Conservation (phyloP, 1,284 basidiomycete genomes). For the Trichosporon asahii region DNA sequence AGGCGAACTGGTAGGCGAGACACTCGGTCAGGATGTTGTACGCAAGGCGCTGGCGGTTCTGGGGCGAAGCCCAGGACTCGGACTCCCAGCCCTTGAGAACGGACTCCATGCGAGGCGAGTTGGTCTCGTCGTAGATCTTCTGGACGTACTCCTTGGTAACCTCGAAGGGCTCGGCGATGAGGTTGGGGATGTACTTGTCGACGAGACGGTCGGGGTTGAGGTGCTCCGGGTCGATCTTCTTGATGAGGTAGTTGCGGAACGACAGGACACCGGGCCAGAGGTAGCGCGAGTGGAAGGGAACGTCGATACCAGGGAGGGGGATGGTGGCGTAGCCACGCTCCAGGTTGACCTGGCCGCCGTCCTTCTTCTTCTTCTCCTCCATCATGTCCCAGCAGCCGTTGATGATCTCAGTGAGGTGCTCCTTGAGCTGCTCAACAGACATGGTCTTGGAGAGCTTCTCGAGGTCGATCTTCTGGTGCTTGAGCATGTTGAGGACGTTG, state of each 20-base stretch:
- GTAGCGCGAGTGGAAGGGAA: conserved; percentile 96
- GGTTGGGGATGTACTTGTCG: conserved; percentile 94
- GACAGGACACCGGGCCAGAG: conserved; percentile 97
- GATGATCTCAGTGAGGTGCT: conserved; percentile 81
- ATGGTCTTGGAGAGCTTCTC: conserved; percentile 65
- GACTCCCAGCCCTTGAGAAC: conserved; percentile 90
- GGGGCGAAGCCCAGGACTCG: conserved; percentile 77
- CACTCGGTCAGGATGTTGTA: conserved; percentile 95
- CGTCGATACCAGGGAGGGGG: conserved; percentile 94
- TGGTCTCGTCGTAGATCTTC: conserved; percentile 90
- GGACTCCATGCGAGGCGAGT: conserved; percentile 87
- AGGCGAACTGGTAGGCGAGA: conserved; percentile 86
- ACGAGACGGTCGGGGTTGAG: conserved; percentile 89
- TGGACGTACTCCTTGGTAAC: conserved; percentile 87
- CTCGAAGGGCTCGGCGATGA: conserved; percentile 91
- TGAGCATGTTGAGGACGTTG: conserved; percentile 94
- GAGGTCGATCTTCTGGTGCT: conserved; percentile 94
- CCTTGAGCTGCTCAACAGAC: conserved; percentile 50
- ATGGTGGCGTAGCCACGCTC: conserved; percentile 96
- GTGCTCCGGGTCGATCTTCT: conserved; percentile 90
- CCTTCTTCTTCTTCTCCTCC: conserved; percentile 67
- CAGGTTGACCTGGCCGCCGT: conserved; percentile 75
- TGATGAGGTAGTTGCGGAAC: conserved; percentile 73
- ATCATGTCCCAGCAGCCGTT: conserved; percentile 75
- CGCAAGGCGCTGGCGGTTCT: conserved; percentile 85